Base-by-base conservation (phyloP, 2,329 filamentous ascomycete genomes). In the Knufia fluminis region DNA sequence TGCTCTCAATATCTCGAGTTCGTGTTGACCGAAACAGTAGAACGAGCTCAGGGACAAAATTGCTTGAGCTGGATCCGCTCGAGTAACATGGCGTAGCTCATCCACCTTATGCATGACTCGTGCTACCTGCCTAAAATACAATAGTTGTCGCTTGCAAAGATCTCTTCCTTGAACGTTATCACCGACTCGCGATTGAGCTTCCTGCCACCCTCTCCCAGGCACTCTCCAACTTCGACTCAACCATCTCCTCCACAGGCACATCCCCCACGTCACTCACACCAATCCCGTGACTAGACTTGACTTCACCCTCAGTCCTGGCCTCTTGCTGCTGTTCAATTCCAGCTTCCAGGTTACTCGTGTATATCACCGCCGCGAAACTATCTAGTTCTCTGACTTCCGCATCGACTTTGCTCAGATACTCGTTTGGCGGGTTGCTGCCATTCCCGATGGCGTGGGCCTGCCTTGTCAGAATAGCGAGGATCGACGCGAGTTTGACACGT, bases 361-460 rank as follows among this genome's bases (percentile, higher is more conserved):
- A 73, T n/a, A 73, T 67, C 16, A 73, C 69, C 3, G 70, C 70
- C 0, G 70, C 70, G 56, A 73, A 73, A 1, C 70, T 68, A 49
- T 72, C 70, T 14, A 73, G 57, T 54, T 73, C 69, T n/a, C 67
- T 66, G 0, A 72, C 70, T 17, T 68, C 66, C 46, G 69, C 65
- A 46, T 72, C 69, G 62, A 71, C 70, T 1, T 63, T 62, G 1
- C 60, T 56, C 17, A 73, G 59, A 53, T 73, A 73, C 41, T 72
- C 64, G 51, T 73, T 73, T 1, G 68, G 68, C 12, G 68, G 62
- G 3, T 63, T 60, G 32, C 52, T 57, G 58, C 86, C 86, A 60
- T 84, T 83, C 46, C 90, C 91, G 58, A 98, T 94, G 48, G 75
- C 77, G 66, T 95, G 90, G 3, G 91, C 91, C 70, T 98, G 90